Evolutionary conservation across 2,329 filamentous ascomycete species (phyloP), one percentile per base, ranked within the genome.

Genomic region (Fusarium proliferatum): DNA sequence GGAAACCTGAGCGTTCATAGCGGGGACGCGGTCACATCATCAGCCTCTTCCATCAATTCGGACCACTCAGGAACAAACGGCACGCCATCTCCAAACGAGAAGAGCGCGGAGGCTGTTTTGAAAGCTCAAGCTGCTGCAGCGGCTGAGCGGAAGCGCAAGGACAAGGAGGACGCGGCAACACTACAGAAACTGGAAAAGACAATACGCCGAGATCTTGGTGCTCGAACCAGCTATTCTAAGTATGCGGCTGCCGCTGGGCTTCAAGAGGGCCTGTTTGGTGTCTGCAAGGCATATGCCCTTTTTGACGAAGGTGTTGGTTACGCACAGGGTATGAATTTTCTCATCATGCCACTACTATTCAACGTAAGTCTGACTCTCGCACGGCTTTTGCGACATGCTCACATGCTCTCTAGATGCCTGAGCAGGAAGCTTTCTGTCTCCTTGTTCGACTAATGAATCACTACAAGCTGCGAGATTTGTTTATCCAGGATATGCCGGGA

Each of bases 281-380:
- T 99, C 41, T 99, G 96, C 86, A 99, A 98, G 83, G 95, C 96
- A 4, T 99, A 99, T 83, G 96, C 96, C 19, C 86, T 99, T 36
- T 98, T 95, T 77, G 96, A 99, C 79, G 95, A 97, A 79, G 93
- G 88, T 12, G 96, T 99, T 41, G 96, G 96, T 38, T 99, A 99
- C 82, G 96, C 97, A 1, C 96, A 99, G 82, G 96, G 96, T 80
- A 98, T 99, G 93, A 99, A 98, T 80, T 99, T 99, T 79, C 90
- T 99, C 67, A 93, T 95, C 55, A 98, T 98, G 95, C 96, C 97
- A 30, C 83, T 99, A 23, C 86, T 99, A 3, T 98, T 99, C 85
- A 98, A 98, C 81, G 92, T 93, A 84, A 86, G 91, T 64, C 23
- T 23, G 10, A 17, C n/a, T 15, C 17, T 28, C 4, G 5, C n/a